Evolutionary conservation across 768 basidiomycete genomes (phyloP), one percentile per base, ranked within the genome.

Genomic region (Flagelloscypha sp.): DNA sequence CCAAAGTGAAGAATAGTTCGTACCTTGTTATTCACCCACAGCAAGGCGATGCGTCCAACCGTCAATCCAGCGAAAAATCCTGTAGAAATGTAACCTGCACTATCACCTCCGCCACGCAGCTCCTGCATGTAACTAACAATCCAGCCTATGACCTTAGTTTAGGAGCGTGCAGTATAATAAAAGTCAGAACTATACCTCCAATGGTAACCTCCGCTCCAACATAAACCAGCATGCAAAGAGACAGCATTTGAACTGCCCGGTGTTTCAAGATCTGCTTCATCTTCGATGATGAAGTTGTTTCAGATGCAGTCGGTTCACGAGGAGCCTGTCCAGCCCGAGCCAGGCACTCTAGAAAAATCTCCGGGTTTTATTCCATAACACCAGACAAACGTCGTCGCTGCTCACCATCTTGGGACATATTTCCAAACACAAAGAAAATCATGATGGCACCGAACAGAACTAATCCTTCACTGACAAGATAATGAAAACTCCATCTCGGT

Each of bases 361-460:
- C n/a, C 7, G 30, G 12, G 8, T 46, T 13, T 2, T n/a, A 37
- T 8, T 24, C 17, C 15, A 31, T 5, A 7, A 12, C 9, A 21
- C 6, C 11, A 27, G 11, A 22, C 7, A 3, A 11, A 30, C 10
- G 2, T 15, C 42, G 55, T n/a, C n/a, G n/a, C n/a, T n/a, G n/a
- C n/a, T 13, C 21, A 66, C 73, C 63, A 36, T 73, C 66, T 42
- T 75, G 72, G 4, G 49, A 61, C 42, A 68, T 66, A 18, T 68
- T 49, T 11, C 66, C 57, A 52, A 79, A 76, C 5, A 70, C 63
- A 3, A 40, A 35, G n/a, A n/a, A n/a, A n/a, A n/a, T n/a, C n/a
- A n/a, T n/a, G n/a, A n/a, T n/a, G n/a, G n/a, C n/a, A n/a, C n/a
- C n/a, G n/a, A n/a, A n/a, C n/a, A n/a, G n/a, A n/a, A n/a, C n/a